phyloP scores from a whole-genome alignment of 805 yeast species.

The Zygoascus biomembranicola region DNA sequence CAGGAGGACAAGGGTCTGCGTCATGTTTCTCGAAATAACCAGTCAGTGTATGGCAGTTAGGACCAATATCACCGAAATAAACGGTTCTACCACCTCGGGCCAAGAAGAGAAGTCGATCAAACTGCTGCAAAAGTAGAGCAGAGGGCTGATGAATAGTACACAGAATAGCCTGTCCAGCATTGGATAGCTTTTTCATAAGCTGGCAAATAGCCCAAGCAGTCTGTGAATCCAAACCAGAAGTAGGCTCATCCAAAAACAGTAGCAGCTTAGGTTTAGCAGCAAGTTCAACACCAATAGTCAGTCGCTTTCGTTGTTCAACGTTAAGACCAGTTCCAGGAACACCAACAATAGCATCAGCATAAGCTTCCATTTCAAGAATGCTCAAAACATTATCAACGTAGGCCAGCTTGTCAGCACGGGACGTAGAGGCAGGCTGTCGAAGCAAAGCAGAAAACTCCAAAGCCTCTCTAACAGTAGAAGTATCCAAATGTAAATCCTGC shows the following conservation, averaged over 20 bases:
- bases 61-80: conserved; percentile 67
- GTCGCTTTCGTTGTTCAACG: conserved; percentile 54
- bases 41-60: conserved; percentile 48
- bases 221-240: conserved; percentile 62
- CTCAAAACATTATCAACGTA: conserved; percentile 61
- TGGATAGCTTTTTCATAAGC: conserved; percentile 50
- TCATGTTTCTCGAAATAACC: conserved; percentile 60
- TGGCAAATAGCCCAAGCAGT: conserved; percentile 61
- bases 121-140: conserved; percentile 65
- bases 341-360: conserved; percentile 69
- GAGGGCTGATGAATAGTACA: conserved; percentile 86
- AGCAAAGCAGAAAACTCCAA: conserved; percentile 56
- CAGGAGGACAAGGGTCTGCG: conserved; percentile 55
- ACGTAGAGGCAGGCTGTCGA: conserved; percentile 50
- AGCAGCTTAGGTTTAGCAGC: conserved; percentile 57
- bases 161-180: conserved; percentile 55
- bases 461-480: conserved; percentile 67
- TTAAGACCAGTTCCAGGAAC: conserved; percentile 63
- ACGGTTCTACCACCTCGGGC: conserved; percentile 67
- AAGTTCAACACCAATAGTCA: conserved; percentile 59
- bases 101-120: conserved; percentile 65
- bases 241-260: conserved; percentile 58
- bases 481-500: conserved; percentile 60
- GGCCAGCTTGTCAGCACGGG: conserved; percentile 48
- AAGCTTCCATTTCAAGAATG: conserved; percentile 53